Base-by-base conservation (phyloP, 2,329 filamentous ascomycete genomes). In the Colletotrichum noveboracense region DNA sequence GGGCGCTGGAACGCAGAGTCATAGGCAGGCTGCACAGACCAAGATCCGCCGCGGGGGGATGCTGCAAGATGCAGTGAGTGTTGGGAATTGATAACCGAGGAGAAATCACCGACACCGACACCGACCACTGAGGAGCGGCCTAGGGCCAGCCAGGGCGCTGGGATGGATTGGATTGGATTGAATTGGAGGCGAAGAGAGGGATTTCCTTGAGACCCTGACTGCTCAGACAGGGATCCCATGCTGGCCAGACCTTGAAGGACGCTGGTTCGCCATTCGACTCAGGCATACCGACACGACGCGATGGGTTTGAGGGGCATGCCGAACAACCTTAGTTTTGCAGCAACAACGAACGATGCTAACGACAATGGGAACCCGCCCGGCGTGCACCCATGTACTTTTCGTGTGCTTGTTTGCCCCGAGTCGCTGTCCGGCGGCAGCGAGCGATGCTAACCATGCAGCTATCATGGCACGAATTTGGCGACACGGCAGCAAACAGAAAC, bases 281-380 rank as follows among this genome's bases (percentile, higher is more conserved):
- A 60, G 48, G 61, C 68, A 74, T 71, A 71, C 68, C 52, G 72
- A 71, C 68, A 61, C 67, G 60, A 36, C 66, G 52, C 43, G 60
- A 26, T 68, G 58, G 65, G 55, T 69, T 73, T 64, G 56, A 55
- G 38, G 24, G 56, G 56, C 56, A 70, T 73, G 66, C 70, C 56
- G 65, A 69, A 38, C 60, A 73, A 73, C 38, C 71, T 73, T 73
- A 55, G 70, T 69, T 69, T 55, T 36, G 32, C 48, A 38, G 38
- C 58, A 61, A 28, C 18, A 28, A 61, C 26, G 28, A 30, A 52
- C 61, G 65, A 18, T 52, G 18, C 70, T 73, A 73, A 69, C 65
- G 65, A 52, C 9, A 73, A 69, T 55, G 28, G 65, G 65, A 60
- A 38, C 70, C 48, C 67, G 70, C 34, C 66, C 28, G 52, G 36